Percentiles rank a stretch among this genome's conserved stretches.
phyloP scores from a whole-genome alignment of 768 basidiomycete species.

The Baorangia bicolor region DNA sequence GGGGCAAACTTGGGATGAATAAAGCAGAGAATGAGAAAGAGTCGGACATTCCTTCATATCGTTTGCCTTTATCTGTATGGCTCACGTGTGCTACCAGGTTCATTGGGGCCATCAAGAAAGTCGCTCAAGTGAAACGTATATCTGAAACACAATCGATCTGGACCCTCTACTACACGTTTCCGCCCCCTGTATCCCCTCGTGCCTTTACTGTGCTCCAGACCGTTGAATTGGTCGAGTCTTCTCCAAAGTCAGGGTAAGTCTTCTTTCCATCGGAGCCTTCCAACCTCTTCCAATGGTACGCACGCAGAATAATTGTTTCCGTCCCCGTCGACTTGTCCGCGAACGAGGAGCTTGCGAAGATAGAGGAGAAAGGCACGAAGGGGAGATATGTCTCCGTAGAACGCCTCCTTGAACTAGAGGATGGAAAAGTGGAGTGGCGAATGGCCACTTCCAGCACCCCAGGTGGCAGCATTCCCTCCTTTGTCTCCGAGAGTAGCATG shows the following conservation, averaged over 20 bases:
- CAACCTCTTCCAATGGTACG: background rate
- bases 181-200: slow-evolving; percentile 67
- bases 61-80: background rate
- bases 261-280: background rate
- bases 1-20: slow-evolving; percentile 63
- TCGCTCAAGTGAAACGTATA: slow-evolving; percentile 57
- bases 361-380: slow-evolving; percentile 63
- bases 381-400: slow-evolving; percentile 74
- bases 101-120: slow-evolving; percentile 63
- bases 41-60: slow-evolving; percentile 37
- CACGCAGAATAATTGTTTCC: slow-evolving; percentile 45
- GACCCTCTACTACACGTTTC: slow-evolving; percentile 72
- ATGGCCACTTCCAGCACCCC: slow-evolving; percentile 78
- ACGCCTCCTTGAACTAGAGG: slow-evolving; percentile 56
- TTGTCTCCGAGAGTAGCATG: slow-evolving; percentile 61
- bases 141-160: slow-evolving; percentile 67
- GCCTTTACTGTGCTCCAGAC: slow-evolving; percentile 76
- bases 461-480: slow-evolving; percentile 66
- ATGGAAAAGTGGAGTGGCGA: slow-evolving; percentile 70
- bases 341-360: slow-evolving; percentile 54
- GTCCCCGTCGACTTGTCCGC: slow-evolving; percentile 66
- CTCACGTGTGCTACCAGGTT: slow-evolving; percentile 43
- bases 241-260: slow-evolving; percentile 61
- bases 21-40: slow-evolving; percentile 70
- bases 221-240: slow-evolving; percentile 46